Evolutionary conservation across 495 filamentous ascomycete species (phyloP).

Genomic region (Tricharina praecox): DNA sequence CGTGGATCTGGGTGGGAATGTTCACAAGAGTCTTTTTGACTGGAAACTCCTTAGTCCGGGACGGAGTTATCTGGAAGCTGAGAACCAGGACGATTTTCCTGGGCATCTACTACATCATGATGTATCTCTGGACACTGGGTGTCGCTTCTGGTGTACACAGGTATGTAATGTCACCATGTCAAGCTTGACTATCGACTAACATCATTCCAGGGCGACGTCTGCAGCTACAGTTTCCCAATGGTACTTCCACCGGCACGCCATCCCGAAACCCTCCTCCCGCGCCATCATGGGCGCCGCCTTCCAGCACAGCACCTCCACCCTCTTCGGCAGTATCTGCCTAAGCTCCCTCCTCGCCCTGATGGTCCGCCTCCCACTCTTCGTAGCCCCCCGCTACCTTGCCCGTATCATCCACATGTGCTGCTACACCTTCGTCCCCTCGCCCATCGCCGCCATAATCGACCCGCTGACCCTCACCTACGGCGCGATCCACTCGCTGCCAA

Average conservation of each 20-base stretch:
- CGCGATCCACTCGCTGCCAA: slow-evolving; percentile 77
- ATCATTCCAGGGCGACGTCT: slow-evolving; percentile 50
- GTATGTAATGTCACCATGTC: slow-evolving; percentile 8
- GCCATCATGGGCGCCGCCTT: slow-evolving; percentile 71
- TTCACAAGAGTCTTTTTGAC: slow-evolving; percentile 87
- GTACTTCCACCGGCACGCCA: slow-evolving; percentile 88
- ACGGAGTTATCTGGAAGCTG: slow-evolving; percentile 19
- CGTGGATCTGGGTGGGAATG: slow-evolving; percentile 93
- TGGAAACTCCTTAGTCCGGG: slow-evolving; percentile 28
- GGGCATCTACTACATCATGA: slow-evolving; percentile 69
- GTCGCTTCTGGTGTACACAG: slow-evolving; percentile 69
- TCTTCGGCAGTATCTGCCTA: slow-evolving; percentile 86
- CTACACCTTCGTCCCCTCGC: slow-evolving; percentile 67
- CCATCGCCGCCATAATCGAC: slow-evolving; percentile 69
- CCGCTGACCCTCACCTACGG: slow-evolving; percentile 82
- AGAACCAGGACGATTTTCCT: slow-evolving; percentile 81
- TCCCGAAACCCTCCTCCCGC: slow-evolving; percentile 54
- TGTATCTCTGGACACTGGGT: slow-evolving; percentile 88
- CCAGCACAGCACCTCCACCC: slow-evolving; percentile 57
- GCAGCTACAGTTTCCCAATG: slow-evolving; percentile 93
- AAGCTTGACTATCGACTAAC: background rate
- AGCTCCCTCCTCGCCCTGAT: slow-evolving; percentile 63
- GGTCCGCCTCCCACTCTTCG: slow-evolving; percentile 67
- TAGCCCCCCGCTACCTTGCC: slow-evolving; percentile 59
- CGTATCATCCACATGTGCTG: slow-evolving; percentile 37